Evolutionary conservation across 441 rosid species (phyloP), one percentile per base, ranked within the genome.

Genomic region (Mallotus japonicus): DNA sequence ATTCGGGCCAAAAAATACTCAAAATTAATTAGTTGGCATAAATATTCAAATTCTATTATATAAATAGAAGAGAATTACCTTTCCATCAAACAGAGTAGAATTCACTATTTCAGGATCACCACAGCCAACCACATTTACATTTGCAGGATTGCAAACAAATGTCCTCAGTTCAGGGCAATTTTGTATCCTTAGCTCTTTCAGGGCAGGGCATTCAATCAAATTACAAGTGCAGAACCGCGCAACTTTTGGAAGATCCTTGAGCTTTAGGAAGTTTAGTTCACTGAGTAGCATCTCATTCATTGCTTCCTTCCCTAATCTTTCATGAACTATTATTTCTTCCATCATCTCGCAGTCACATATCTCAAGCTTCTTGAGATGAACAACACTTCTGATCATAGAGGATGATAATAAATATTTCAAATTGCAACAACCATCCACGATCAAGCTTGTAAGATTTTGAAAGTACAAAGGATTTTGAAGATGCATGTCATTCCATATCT

Each of bases 231-330:
- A 73, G 55, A 79, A 79, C 51, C 61, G 71, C 58, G 7, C 22
- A 22, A 79, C 69, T 7, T 63, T 68, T 16, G 76, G 65, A 53
- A 81, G 78, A 60, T 54, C 19, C 16, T 12, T 11, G 3, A 81
- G 74, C 22, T 1, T 0, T 14, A 80, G 58, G 37, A 4, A 4
- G 1, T n/a, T 17, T 55, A 75, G 69, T 16, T 34, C 42, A 11
- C 8, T 44, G 11, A 70, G 32, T 7, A 40, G 2, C 37, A 70
- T 9, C 53, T 13, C 32, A 0, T 14, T 49, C 28, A 24, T 24
- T 1, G 28, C 28, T 70, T 15, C 71, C 51, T 28, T 54, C 17
- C 15, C 46, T 0, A 32, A 15, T 22, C 57, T 28, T 19, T 22
- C 74, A 11, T 12, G 15, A 12, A 12, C 42, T 2, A 70, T 17